Evolutionary conservation across 2,329 filamentous ascomycete genomes (phyloP), one percentile per base, ranked within the genome.

Genomic region (Juglanconis juglandina): DNA sequence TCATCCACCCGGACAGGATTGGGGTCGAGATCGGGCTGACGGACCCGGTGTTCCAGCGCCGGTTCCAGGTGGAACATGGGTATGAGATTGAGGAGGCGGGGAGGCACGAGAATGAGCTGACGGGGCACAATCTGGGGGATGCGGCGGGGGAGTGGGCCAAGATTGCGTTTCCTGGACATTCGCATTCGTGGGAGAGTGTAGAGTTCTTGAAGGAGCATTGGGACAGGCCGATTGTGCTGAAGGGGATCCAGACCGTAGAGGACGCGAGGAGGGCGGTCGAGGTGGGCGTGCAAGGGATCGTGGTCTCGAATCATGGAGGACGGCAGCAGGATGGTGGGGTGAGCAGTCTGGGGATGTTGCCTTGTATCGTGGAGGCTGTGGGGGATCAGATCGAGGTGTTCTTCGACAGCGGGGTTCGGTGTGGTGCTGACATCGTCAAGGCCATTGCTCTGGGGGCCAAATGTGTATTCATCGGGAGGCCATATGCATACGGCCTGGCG

Each of bases 231-330:
- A 65, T 91, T 77, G 75, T 87, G 64, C 53, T 91, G 33, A 92
- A 91, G 71, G 88, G 88, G 0, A 83, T 92, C n/a, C 87, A 91
- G 74, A 84, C 81, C 13, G 81, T 84, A 0, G 76, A 78, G 46
- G 89, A 92, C 70, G 88, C 88, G 13, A 75, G 79, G 56, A 79
- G 76, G 65, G 85, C 85, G 2, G 78, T 86, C 41, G 79, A 87
- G 55, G 68, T 79, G 11, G 87, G 86, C 0, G 82, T 84, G 3
- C 84, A 91, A 65, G 88, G 85, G 0, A 88, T 92, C 52, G 80
- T 91, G 1, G 76, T 91, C 1, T 84, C 81, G 13, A 92, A 92
- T 66, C 89, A 92, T 69, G 89, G 88, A 1, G 88, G 88, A 3
- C 33, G 61, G 42, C 61, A 63, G 61, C 61, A 63, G 34, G 61